Conservation (phyloP, 495 filamentous ascomycete genomes). For the Penicillium atrosanguineum region DNA sequence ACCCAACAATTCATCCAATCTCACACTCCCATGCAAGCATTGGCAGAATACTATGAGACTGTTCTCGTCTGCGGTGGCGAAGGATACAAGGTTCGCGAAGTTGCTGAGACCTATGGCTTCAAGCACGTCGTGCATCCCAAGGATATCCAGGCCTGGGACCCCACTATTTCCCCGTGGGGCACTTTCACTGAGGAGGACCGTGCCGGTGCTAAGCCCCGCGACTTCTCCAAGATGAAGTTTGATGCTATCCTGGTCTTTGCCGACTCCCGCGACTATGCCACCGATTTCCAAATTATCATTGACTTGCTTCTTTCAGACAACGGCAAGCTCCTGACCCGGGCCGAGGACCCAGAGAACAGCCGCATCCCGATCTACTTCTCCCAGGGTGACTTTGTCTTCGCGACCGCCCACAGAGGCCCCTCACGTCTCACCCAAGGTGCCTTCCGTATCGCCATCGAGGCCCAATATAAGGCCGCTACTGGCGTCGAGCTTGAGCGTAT, state of each 20-base stretch:
- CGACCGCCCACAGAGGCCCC: conserved; percentile 67
- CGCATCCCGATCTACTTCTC: conserved; percentile 78
- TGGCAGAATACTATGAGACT: conserved; percentile 76
- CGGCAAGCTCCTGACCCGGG: conserved; percentile 63
- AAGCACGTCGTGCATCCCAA: conserved; percentile 83
- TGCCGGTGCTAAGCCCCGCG: conserved; percentile 62
- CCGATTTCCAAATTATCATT: conserved; percentile 82
- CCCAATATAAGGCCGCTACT: conserved; percentile 74
- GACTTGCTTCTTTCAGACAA: conserved; percentile 75
- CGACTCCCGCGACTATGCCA: conserved; percentile 80
- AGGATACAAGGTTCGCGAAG: conserved; percentile 81
- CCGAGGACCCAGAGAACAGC: conserved; percentile 63
- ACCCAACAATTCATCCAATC: conserved; percentile 91
- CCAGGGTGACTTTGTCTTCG: conserved; percentile 71
- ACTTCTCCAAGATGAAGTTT: conserved; percentile 69
- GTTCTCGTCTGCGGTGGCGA: conserved; percentile 87
- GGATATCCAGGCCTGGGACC: conserved; percentile 85
- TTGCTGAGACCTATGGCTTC: conserved; percentile 87
- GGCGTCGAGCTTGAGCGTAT: conserved; percentile 75
- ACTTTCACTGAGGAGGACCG: conserved; percentile 67
- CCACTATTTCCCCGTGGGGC: conserved; percentile 78
- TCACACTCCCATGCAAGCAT: conserved; percentile 90
- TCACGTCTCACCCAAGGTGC: conserved; percentile 73
- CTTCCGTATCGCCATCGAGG: conserved; percentile 75
- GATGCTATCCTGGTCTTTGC: conserved; percentile 81